Conservation (phyloP, 805 yeast genomes). For the Lipomyces sp. region DNA sequence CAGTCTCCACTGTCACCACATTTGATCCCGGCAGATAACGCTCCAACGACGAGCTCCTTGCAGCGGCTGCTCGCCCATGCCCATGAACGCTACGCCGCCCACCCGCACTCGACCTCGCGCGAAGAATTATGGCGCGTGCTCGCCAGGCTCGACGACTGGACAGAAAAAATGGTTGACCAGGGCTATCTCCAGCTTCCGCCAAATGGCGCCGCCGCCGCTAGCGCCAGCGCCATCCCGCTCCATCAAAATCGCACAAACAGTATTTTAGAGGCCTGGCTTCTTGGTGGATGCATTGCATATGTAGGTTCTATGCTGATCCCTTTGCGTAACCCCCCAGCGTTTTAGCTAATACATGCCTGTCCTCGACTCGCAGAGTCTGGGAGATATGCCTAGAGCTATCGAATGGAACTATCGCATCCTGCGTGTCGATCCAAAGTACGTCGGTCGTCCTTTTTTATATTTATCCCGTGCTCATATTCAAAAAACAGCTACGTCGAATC, state of each 20-base stretch:
- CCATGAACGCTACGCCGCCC: slow-evolving; percentile 23
- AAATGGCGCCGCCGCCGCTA: not conserved
- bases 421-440: slow-evolving; percentile 30
- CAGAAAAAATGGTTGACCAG: slow-evolving; percentile 8
- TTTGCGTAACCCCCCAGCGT: not conserved
- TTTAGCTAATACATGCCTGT: slow-evolving; percentile 1
- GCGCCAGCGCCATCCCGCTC: slow-evolving; percentile 5
- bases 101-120: slow-evolving; percentile 28
- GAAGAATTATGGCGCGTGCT: slow-evolving; percentile 29
- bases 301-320: slow-evolving; percentile 25
- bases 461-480: slow-evolving; percentile 6
- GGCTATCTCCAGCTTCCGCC: slow-evolving; percentile 19
- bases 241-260: slow-evolving; percentile 14
- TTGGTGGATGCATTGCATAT: slow-evolving; percentile 42
- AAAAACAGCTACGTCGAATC: slow-evolving; percentile 38
- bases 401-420: slow-evolving; percentile 33
- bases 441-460: no score
- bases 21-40: slow-evolving; percentile 8
- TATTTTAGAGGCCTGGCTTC: slow-evolving; percentile 36
- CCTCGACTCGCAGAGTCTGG: slow-evolving; percentile 22
- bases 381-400: slow-evolving; percentile 29
- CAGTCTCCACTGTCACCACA: slow-evolving; percentile 10
- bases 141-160: slow-evolving; percentile 23
- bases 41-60: slow-evolving; percentile 21
- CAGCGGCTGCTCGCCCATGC: slow-evolving; percentile 27